phyloP scores from a whole-genome alignment of 805 yeast species.

The Suhomyces canberraensis region DNA sequence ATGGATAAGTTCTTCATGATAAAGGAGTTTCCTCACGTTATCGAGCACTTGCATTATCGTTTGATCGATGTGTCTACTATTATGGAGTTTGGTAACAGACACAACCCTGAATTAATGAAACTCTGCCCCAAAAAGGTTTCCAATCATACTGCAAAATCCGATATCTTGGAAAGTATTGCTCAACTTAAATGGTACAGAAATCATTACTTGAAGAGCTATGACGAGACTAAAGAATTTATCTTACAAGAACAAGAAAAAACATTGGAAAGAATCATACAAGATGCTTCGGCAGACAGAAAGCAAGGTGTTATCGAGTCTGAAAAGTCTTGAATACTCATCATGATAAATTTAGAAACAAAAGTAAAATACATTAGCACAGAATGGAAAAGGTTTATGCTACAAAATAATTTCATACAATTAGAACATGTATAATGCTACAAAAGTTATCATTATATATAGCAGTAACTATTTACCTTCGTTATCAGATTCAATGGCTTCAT shows the following conservation, averaged over 20 bases:
- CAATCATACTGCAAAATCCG: conserved; percentile 84
- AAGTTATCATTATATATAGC: too few relatives aligned
- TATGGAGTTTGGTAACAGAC: conserved; percentile 76
- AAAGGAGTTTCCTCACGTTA: conserved; percentile 75
- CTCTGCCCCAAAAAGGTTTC: conserved; percentile 60
- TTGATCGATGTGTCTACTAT: conserved; percentile 87
- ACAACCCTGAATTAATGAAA: conserved; percentile 60
- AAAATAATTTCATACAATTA: too few relatives aligned
- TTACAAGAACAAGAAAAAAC: conserved; percentile 1
- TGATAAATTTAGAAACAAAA: neutral
- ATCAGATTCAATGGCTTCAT: conserved; percentile 30
- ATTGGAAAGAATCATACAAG: neutral
- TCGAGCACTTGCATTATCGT: conserved; percentile 65
- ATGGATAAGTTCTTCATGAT: conserved; percentile 85
- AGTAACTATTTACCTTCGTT: conserved; percentile 12
- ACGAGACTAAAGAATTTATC: conserved; percentile 12
- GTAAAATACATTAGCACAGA: too few relatives aligned
- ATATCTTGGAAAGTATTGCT: conserved; percentile 82
- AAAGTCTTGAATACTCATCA: neutral
- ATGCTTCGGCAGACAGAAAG: neutral
- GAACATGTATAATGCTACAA: too few relatives aligned
- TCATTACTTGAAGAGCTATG: conserved; percentile 48
- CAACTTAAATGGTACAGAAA: conserved; percentile 78
- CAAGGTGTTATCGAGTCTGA: neutral
- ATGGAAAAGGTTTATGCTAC: too few relatives aligned